phyloP scores from a whole-genome alignment of 495 filamentous ascomycete genomes.

The Hypoxylon fuscum region DNA sequence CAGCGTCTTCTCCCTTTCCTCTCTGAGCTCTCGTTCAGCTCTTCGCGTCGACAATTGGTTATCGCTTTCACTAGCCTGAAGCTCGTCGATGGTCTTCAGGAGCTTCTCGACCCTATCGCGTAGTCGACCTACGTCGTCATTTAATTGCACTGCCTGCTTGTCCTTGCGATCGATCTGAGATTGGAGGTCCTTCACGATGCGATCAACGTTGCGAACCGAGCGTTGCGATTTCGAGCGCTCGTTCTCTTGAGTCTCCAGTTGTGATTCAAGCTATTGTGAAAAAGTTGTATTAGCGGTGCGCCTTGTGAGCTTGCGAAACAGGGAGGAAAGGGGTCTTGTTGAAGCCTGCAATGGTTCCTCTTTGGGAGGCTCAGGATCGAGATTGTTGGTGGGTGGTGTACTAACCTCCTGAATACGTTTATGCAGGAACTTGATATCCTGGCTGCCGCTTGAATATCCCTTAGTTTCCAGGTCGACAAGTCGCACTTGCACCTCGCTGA shows the following conservation, averaged over 20 bases:
- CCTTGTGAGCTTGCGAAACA: slow-evolving; percentile 38
- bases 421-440: slow-evolving; percentile 95
- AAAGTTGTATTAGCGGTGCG: slow-evolving; percentile 35
- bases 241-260: slow-evolving; percentile 84
- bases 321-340: slow-evolving; percentile 26
- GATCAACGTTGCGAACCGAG: slow-evolving; percentile 91
- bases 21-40: slow-evolving; percentile 87
- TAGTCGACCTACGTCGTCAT: slow-evolving; percentile 80
- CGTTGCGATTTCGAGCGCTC: slow-evolving; percentile 81
- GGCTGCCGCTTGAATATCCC: slow-evolving; percentile 90
- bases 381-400: slow-evolving; percentile 21
- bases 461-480: slow-evolving; percentile 96
- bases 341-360: slow-evolving; percentile 11
- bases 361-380: slow-evolving; percentile 16
- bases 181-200: slow-evolving; percentile 92
- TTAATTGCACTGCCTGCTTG: slow-evolving; percentile 79
- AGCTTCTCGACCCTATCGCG: slow-evolving; percentile 91
- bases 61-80: slow-evolving; percentile 85
- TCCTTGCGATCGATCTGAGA: slow-evolving; percentile 91
- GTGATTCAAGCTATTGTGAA: slow-evolving; percentile 79
- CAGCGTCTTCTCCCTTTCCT: slow-evolving; percentile 85
- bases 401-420: slow-evolving; percentile 95
- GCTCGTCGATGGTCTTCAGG: slow-evolving; percentile 89
- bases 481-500: slow-evolving; percentile 90
- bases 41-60: slow-evolving; percentile 80